Percentiles rank a stretch among this genome's conserved stretches.
Conservation (phyloP, 371 early-diverging fungal species). For the Entomophthora muscae region DNA sequence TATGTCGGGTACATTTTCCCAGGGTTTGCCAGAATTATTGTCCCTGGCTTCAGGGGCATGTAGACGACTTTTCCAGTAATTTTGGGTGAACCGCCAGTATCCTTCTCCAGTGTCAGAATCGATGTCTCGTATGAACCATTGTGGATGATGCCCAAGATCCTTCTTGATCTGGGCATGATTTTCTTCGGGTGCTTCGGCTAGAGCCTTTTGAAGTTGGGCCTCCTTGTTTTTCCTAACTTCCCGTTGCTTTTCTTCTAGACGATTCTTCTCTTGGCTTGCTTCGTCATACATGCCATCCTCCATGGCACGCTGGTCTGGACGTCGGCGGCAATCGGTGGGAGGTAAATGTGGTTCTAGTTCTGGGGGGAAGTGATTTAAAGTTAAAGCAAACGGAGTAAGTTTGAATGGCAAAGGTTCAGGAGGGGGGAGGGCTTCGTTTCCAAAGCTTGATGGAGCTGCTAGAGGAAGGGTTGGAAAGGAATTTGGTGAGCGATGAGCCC, state of each 20-base stretch:
- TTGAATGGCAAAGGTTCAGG: constrained; percentile 35
- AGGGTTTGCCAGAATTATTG: constrained; percentile 6
- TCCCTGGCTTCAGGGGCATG: constrained; percentile 15
- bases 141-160: constrained; percentile 19
- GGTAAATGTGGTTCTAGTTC: constrained; percentile 30
- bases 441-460: constrained; percentile 24
- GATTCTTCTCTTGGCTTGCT: constrained; percentile 43
- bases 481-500: background rate
- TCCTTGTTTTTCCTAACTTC: constrained; percentile 32
- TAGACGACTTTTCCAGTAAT: constrained; percentile 36
- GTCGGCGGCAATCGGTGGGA: constrained; percentile 58
- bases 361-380: constrained; percentile 46
- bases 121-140: constrained; percentile 49
- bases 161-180: constrained; percentile 13
- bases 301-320: constrained; percentile 62
- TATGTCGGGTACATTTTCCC: background rate
- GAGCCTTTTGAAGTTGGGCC: constrained; percentile 14
- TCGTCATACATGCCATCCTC: constrained; percentile 46
- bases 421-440: constrained; percentile 32
- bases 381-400: constrained; percentile 51
- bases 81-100: constrained; percentile 42
- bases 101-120: constrained; percentile 44
- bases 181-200: background rate
- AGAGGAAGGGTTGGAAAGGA: background rate
- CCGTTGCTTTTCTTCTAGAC: constrained; percentile 57